phyloP scores from a whole-genome alignment of 768 basidiomycete genomes.

The Calocybe cyanea region DNA sequence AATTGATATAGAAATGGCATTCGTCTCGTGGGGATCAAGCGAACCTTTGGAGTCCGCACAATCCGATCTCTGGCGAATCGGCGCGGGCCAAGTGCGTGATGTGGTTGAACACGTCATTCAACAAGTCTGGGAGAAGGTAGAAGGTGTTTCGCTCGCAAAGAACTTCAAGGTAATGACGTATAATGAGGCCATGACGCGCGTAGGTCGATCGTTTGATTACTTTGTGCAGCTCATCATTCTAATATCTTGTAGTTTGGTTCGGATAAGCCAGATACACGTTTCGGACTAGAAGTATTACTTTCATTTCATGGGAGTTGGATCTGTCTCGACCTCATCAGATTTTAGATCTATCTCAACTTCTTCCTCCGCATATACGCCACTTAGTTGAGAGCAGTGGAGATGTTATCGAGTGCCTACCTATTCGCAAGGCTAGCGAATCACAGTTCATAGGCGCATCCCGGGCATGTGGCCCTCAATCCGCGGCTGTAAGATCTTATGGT shows the following conservation, averaged over 20 bases:
- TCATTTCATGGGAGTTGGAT: constrained; percentile 7
- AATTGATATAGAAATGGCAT: constrained; percentile 95
- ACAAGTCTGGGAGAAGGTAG: constrained; percentile 70
- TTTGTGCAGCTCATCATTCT: constrained; percentile 3
- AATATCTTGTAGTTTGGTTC: constrained; percentile 68
- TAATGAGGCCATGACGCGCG: constrained; percentile 83
- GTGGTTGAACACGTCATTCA: constrained; percentile 74
- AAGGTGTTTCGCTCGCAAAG: constrained; percentile 56
- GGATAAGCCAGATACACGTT: constrained; percentile 92
- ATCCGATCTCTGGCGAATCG: constrained; percentile 70
- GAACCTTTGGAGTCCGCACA: constrained; percentile 14
- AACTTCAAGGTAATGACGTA: constrained; percentile 85
- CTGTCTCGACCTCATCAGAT: constrained; percentile 33
- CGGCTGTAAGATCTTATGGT: constrained; percentile 23
- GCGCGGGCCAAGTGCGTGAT: constrained; percentile 76
- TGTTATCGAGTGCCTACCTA: constrained; percentile 43
- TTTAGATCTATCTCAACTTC: constrained; percentile 36
- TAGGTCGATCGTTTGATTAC: constrained; percentile 30
- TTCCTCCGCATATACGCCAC: constrained; percentile 27
- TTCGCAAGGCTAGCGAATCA: constrained; percentile 36
- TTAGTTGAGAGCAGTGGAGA: constrained; percentile 25
- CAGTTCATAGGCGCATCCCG: constrained; percentile 41
- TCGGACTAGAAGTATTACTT: constrained; percentile 69
- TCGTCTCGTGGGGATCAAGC: constrained; percentile 72
- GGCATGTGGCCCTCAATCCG: constrained; percentile 23